Evolutionary conservation across 2,329 filamentous ascomycete genomes (phyloP), one percentile per base, ranked within the genome.

Genomic region (Ophiobolus disseminans): DNA sequence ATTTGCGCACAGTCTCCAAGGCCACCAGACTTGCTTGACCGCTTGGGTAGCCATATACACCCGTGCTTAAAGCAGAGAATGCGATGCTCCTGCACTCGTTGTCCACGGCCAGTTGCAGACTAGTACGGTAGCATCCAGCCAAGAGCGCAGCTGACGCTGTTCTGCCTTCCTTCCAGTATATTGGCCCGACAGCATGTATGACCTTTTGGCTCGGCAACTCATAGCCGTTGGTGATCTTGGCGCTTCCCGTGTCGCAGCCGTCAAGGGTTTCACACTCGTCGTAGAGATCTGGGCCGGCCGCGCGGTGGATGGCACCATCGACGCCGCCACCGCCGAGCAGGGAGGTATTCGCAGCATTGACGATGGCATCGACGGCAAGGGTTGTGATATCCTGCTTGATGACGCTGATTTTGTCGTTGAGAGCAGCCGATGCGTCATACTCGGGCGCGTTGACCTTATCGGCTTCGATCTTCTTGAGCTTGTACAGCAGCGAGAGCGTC

Each of bases 241-340:
- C 89, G 20, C 82, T 78, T 40, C 94, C 93, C 0, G 90, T 93
- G 11, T 78, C 72, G 71, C 92, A 97, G 40, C 91, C 89, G 38
- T 80, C 69, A 2, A 97, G 79, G 0, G 71, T 80, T n/a, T 76
- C 73, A 73, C 93, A 97, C 76, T 94, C 93, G 7, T 77, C 66
- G 16, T 86, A 57, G 0, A 97, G 82, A 0, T 73, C 72, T 0
- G 76, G 82, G 0, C 94, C 94, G 1, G 94, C 93, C 31, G 88
- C 91, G 22, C 81, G 74, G 71, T 97, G 94, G 62, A 97, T 97
- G 21, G 91, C 77, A 30, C 78, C 78, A 48, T 81, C 79, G 13
- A 97, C 91, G 26, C 94, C 94, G n/a, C 91, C 91, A 43, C 94
- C 94, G 45, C 92, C 91, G 0, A 89, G 80, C 0, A 97, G 83